Percentiles rank a stretch among this genome's conserved stretches.
phyloP scores from a whole-genome alignment of 768 basidiomycete species.

The Albatrellus ellisii region DNA sequence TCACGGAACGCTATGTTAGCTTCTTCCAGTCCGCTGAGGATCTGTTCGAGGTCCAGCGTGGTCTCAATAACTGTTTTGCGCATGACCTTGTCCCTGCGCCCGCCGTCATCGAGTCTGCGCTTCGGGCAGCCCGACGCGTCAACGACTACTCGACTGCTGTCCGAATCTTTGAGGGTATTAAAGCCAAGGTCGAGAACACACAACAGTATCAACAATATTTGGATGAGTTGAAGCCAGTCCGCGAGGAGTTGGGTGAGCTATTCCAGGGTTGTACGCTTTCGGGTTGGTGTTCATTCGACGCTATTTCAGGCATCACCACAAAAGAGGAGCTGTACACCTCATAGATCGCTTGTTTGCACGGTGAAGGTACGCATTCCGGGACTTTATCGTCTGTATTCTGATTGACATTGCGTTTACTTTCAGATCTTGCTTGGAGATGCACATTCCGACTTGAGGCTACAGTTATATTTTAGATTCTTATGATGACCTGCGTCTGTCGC shows the following conservation, averaged over 20 bases:
- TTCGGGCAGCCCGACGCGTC: constrained; percentile 79
- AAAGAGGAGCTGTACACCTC: constrained; percentile 52
- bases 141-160: constrained; percentile 98
- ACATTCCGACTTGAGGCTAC: too few relatives aligned
- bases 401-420: too few relatives aligned
- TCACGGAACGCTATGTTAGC: constrained; percentile 84
- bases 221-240: constrained; percentile 75
- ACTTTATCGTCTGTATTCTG: background rate
- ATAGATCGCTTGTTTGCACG: too few relatives aligned
- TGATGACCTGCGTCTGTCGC: too few relatives aligned
- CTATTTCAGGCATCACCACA: constrained; percentile 36
- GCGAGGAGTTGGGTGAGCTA: constrained; percentile 79
- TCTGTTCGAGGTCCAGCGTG: constrained; percentile 97
- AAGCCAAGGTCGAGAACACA: constrained; percentile 97
- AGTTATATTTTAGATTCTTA: too few relatives aligned
- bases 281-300: background rate
- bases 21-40: constrained; percentile 93
- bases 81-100: constrained; percentile 92
- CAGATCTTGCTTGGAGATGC: too few relatives aligned
- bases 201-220: constrained; percentile 89
- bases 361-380: constrained; percentile 8
- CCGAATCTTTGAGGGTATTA: constrained; percentile 88
- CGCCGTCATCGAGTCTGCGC: constrained; percentile 73
- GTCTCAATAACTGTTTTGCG: constrained; percentile 98
- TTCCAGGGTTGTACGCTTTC: background rate